Conservation (phyloP, 805 yeast species). For the Starmerella geochares region DNA sequence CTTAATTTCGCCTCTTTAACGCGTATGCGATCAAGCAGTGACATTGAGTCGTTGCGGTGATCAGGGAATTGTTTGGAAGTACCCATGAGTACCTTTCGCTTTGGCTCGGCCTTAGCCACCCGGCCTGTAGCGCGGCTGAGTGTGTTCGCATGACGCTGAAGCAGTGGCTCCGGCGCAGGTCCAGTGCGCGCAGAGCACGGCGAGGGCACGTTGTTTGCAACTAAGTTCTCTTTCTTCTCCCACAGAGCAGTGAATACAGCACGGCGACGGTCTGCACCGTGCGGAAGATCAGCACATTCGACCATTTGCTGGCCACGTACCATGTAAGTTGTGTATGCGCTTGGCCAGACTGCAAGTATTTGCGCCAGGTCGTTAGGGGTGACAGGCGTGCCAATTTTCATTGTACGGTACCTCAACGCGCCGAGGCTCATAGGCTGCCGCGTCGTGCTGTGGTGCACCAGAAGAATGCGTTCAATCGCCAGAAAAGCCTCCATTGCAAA, state of each 20-base stretch:
- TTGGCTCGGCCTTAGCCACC: not conserved
- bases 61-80: conserved; percentile 7
- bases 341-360: conserved; percentile 24
- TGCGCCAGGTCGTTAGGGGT: conserved; percentile 20
- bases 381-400: conserved; percentile 21
- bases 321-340: conserved; percentile 21
- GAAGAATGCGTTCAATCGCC: conserved; percentile 25
- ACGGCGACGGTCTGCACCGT: conserved; percentile 5
- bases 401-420: conserved; percentile 21
- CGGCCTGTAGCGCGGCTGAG: not conserved
- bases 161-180: not conserved
- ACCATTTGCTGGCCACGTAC: conserved; percentile 10
- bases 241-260: conserved; percentile 5
- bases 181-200: not conserved
- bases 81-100: conserved; percentile 8
- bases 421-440: conserved; percentile 23
- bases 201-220: not conserved
- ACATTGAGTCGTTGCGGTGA: not conserved
- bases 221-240: conserved; percentile 14
- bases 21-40: conserved; percentile 28
- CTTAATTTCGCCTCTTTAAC: conserved; percentile 27
- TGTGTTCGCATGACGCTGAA: not conserved
- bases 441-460: conserved; percentile 24
- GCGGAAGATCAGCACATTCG: conserved; percentile 19
- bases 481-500: conserved; percentile 20